Base-by-base conservation (phyloP, 306 rosid genomes). In the Malus sylvestris region DNA sequence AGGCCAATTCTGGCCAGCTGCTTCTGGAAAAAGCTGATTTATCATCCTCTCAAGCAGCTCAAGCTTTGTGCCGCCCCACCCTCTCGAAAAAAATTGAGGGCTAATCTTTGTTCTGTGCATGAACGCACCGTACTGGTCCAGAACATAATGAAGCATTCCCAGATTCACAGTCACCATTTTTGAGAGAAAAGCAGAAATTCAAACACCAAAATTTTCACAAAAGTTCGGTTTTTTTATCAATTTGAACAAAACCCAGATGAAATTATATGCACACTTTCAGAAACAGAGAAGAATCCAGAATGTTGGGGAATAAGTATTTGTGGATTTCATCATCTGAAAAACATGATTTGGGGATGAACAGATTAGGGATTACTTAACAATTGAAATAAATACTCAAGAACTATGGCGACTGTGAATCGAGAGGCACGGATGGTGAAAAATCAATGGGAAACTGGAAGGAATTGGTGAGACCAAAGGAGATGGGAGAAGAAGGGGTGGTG, bases 41-140 rank as follows among this genome's bases (percentile, higher is more conserved):
- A 94, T 83, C 90, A 94, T 84, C 38, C 83, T 90, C 86, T 94
- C 96, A 1, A 94, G 89, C 87, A 92, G 75, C 19, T 87, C 97
- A 3, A 92, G 98, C 76, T 89, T 90, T 2, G 91, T 23, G 14
- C 98, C 98, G 20, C 97, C 98, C 98, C 98, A 94, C 73, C 97
- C 98, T 72, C 88, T 58, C 3, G 98, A 92, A 66, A 94, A 94
- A 65, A 94, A 94, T 4, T 85, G 93, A 4, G 98, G 92, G 80
- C 91, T 92, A 12, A 94, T 82, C 82, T 81, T 94, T 13, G 96
- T 82, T 67, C 98, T 82, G 89, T 94, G 91, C 96, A 94, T 81
- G 66, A 92, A 94, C 67, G 98, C 97, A 58, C 98, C 97, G 59
- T 94, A 90, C 1, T 94, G 98, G 81, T 94, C 97, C 84, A 94